phyloP scores from a whole-genome alignment of 169 alveolate species.

The Plasmodium malariae region DNA sequence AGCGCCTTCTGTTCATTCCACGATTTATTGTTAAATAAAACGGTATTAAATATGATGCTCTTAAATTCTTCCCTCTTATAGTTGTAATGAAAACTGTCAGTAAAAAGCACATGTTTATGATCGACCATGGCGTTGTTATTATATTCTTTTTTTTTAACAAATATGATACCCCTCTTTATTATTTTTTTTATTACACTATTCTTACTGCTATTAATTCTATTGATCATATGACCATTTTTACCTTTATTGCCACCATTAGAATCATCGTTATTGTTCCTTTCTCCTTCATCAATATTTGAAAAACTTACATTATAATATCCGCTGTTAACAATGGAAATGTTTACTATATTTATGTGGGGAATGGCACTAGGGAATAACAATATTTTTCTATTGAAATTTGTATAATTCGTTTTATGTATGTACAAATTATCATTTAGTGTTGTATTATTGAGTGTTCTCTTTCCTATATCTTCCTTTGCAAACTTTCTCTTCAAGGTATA shows the following conservation, averaged over 20 bases:
- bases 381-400: constrained; percentile 4
- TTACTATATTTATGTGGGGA: constrained; percentile 2
- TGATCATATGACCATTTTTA: not conserved
- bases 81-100: too few species aligned
- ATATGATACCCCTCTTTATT: constrained; percentile 61
- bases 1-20: too few species aligned
- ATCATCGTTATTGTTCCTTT: not conserved
- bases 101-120: not conserved
- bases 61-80: too few species aligned
- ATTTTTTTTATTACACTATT: constrained; percentile 33
- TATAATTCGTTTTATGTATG: constrained; percentile 14
- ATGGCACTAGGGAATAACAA: constrained; percentile 5
- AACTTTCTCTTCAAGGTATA: constrained; percentile 8
- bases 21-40: too few species aligned
- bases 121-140: not conserved
- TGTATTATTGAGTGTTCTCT: not conserved
- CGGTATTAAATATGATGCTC: too few species aligned
- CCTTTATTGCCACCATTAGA: not conserved
- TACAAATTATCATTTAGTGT: not conserved
- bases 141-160: constrained; percentile 64
- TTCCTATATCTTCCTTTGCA: not conserved
- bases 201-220: not conserved
- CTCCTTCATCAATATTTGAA: not conserved
- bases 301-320: constrained; percentile 1
- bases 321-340: constrained; percentile 23